Evolutionary conservation across 192 early-diverging fungal genomes (phyloP), one percentile per base, ranked within the genome.

Genomic region (Coemansia sp.): DNA sequence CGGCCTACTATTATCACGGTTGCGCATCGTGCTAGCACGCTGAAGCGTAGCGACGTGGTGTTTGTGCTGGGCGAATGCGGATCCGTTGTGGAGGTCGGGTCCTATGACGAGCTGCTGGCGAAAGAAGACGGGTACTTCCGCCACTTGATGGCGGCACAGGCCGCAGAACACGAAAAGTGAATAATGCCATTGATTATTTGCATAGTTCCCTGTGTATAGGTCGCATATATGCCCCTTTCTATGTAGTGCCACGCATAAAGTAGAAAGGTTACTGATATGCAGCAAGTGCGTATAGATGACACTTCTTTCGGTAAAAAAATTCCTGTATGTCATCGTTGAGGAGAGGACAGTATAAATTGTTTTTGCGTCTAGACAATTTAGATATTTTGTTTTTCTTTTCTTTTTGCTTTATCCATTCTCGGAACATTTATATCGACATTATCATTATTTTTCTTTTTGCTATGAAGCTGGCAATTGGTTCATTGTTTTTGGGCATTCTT

Each of bases 1-100:
- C n/a, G 94, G 92, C n/a, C n/a, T n/a, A n/a, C n/a, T 0, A 93
- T 93, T 1, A 88, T 95, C 59, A 85, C 88, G 12, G 80, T 91
- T 71, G 91, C 91, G 6, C 93, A 95, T 86, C 83, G 95, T 20
- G 80, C 93, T 13, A 89, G 90, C 27, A 95, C 92, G 6, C 91
- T 95, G 73, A 90, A 91, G 76, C 87, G 87, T 62, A 91, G 89
- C 61, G 93, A 95, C 67, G 5, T 75, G 31, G 91, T 95, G 34
- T 68, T 90, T 47, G 73, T 93, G 89, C 34, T 76, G 87, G 73
- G 85, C 47, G 84, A 91, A 24, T 57, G 67, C 20, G 94, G 92
- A 1, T 24, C 60, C 0, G 87, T 94, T 22, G 87, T 86, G 29
- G 94, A 96, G 75, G 72, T 54, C 11, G 93, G 93, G 16, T 76